phyloP scores from a whole-genome alignment of 2,329 filamentous ascomycete genomes.

The Neopestalotiopsis sp. region DNA sequence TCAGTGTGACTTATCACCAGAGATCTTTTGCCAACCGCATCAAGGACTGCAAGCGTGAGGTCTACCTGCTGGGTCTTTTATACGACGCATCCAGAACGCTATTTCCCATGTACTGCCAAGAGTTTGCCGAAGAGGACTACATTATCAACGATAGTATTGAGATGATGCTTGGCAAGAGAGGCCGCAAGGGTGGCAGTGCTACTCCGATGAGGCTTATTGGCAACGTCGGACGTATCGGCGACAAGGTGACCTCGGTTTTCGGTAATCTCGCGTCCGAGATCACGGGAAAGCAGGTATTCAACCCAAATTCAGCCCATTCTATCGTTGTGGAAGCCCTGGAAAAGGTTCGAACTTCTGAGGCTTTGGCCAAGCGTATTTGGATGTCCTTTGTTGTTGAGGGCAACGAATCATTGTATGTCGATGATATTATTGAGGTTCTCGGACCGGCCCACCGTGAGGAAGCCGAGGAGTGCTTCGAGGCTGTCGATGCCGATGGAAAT shows the following conservation, averaged over 20 bases:
- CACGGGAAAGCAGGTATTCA: slow-evolving; percentile 94
- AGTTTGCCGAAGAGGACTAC: slow-evolving; percentile 91
- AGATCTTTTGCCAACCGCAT: slow-evolving; percentile 84
- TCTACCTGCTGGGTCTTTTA: slow-evolving; percentile 80
- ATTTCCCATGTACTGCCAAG: slow-evolving; percentile 90
- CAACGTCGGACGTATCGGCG: slow-evolving; percentile 80
- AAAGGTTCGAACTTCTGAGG: slow-evolving; percentile 82
- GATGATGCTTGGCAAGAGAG: slow-evolving; percentile 59
- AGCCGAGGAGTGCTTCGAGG: slow-evolving; percentile 82
- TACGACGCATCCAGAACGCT: slow-evolving; percentile 88
- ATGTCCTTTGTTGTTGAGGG: slow-evolving; percentile 97
- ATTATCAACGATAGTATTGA: slow-evolving; percentile 86
- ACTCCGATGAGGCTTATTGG: slow-evolving; percentile 81
- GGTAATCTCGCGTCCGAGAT: slow-evolving; percentile 94
- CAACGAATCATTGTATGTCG: slow-evolving; percentile 75
- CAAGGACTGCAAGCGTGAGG: slow-evolving; percentile 86
- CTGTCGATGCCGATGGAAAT: slow-evolving; percentile 86
- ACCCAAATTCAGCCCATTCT: slow-evolving; percentile 87
- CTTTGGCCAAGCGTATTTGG: slow-evolving; percentile 93
- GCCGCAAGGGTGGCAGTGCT: slow-evolving; percentile 60
- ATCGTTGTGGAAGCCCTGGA: slow-evolving; percentile 89
- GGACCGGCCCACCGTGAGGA: slow-evolving; percentile 75
- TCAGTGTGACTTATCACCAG: slow-evolving; percentile 85
- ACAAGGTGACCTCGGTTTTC: slow-evolving; percentile 91
- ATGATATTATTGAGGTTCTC: slow-evolving; percentile 89